phyloP scores from a whole-genome alignment of 345 rosid species.

The Pelargonium nanum region DNA sequence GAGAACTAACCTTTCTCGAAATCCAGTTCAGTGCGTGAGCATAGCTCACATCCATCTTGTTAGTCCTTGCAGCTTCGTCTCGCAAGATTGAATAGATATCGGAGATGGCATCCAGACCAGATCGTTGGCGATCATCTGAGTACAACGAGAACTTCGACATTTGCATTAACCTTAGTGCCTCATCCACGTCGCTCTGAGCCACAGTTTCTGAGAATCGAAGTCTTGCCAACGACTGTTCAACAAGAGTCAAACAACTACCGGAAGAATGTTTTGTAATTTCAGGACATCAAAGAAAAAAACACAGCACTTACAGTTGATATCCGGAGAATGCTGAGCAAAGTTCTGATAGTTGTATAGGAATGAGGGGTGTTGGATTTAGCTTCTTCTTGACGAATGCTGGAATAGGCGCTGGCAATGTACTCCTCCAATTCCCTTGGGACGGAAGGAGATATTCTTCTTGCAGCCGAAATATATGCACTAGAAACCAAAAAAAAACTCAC shows the following conservation, averaged over 20 bases:
- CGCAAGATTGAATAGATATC: conserved; percentile 90
- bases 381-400: conserved; percentile 92
- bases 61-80: conserved; percentile 90
- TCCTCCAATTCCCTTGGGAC: conserved; percentile 87
- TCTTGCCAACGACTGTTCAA: conserved; percentile 77
- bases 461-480: conserved; percentile 91
- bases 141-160: conserved; percentile 97
- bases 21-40: conserved; percentile 95
- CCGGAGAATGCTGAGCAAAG: conserved; percentile 87
- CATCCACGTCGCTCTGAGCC: conserved; percentile 97
- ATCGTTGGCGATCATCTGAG: conserved; percentile 75
- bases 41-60: conserved; percentile 67
- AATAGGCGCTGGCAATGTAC: conserved; percentile 85
- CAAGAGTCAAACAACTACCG: background rate
- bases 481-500: conserved; percentile 9
- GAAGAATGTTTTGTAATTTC: no score
- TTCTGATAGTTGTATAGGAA: conserved; percentile 89
- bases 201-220: conserved; percentile 87
- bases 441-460: conserved; percentile 74
- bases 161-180: conserved; percentile 92
- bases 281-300: background rate
- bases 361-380: conserved; percentile 81
- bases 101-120: conserved; percentile 96
- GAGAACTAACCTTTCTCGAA: conserved; percentile 74
- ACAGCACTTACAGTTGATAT: conserved; percentile 77